Percentiles rank a stretch among this genome's conserved stretches.
Conservation (phyloP, 345 rosid genomes). For the Mercurialis annua region DNA sequence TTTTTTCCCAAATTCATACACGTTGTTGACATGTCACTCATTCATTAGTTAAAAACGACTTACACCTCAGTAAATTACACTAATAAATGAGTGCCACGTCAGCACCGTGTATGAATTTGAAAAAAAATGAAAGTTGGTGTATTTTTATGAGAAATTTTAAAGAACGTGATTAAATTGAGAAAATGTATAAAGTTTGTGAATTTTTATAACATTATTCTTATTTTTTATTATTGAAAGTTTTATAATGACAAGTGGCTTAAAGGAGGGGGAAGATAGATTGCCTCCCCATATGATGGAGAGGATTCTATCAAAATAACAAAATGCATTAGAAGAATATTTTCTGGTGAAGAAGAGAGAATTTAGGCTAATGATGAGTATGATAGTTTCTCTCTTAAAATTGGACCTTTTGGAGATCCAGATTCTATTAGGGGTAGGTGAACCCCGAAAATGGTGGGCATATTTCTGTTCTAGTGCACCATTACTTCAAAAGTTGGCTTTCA, state of each 20-base stretch:
- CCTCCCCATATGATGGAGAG: neutral
- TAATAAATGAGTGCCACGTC: no score
- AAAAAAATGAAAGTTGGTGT: no score
- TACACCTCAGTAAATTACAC: no score
- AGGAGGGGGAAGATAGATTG: neutral
- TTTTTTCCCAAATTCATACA: no score
- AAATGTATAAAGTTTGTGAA: no score
- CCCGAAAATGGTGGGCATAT: neutral
- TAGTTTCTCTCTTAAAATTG: neutral
- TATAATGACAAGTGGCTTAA: neutral
- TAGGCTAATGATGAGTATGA: neutral
- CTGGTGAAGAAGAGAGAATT: neutral
- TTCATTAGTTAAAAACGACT: no score
- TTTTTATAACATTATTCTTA: no score
- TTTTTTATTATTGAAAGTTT: neutral
- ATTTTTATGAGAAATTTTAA: no score
- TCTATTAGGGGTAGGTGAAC: no score
- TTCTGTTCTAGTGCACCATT: neutral
- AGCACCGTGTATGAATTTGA: no score
- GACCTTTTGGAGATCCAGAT: neutral
- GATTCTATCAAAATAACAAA: neutral
- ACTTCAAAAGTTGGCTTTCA: neutral
- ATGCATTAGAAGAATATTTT: neutral
- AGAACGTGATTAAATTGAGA: no score
- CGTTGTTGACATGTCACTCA: no score